phyloP scores from a whole-genome alignment of 495 filamentous ascomycete species.

The Podospora pseudopauciseta region DNA sequence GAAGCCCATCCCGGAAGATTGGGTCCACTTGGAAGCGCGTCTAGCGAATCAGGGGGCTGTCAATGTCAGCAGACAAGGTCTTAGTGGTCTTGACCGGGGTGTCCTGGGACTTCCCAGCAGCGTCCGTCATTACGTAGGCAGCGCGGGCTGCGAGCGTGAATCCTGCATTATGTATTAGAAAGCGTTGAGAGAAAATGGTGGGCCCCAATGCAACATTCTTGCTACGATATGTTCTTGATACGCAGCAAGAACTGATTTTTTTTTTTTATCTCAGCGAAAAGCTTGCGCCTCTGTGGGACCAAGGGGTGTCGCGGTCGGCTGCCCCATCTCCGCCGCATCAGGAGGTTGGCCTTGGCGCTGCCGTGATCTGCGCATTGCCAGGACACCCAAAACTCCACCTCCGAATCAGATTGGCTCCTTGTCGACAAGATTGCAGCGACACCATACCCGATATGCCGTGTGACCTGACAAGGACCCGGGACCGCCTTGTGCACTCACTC shows the following conservation, averaged over 20 bases:
- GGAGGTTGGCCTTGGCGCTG: constrained; percentile 21
- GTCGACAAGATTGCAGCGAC: not conserved
- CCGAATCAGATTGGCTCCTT: constrained; percentile 14
- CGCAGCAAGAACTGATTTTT: not conserved
- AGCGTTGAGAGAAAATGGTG: constrained; percentile 1
- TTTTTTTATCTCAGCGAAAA: not conserved
- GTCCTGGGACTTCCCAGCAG: not conserved
- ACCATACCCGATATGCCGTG: constrained; percentile 1
- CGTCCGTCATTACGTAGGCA: constrained; percentile 9
- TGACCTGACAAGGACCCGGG: not conserved
- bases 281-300: not conserved
- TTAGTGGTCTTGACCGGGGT: constrained; percentile 7
- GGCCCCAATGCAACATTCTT: not conserved
- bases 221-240: not conserved
- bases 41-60: constrained; percentile 21
- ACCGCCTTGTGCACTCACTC: not conserved
- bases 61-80: constrained; percentile 33
- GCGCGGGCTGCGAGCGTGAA: not conserved
- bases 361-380: constrained; percentile 20
- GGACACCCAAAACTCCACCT: constrained; percentile 7
- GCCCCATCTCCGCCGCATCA: constrained; percentile 3
- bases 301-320: constrained; percentile 1
- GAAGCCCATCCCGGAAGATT: constrained; percentile 11
- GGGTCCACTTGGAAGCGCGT: constrained; percentile 11
- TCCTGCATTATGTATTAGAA: not conserved